Base-by-base conservation (phyloP, 208 protist species). In the Herpetomonas tarakana region DNA sequence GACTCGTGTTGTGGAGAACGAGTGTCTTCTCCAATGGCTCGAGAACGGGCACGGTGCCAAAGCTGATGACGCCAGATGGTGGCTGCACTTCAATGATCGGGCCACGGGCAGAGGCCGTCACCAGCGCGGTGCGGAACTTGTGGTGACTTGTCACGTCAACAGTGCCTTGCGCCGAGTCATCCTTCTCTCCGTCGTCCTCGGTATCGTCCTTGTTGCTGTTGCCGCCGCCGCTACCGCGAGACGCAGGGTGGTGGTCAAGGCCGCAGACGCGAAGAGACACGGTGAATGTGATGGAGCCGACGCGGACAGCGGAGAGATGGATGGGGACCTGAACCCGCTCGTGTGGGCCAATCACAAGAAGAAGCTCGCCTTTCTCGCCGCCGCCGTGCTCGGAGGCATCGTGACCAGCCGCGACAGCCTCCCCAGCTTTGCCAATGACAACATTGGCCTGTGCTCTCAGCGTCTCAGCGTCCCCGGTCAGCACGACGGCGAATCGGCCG, bases 401-500 rank as follows among this genome's bases (percentile, higher is more conserved):
- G 16, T 24, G 11, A 49, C 16, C 16, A 12, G 16, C 19, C 19
- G 6, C 44, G 44, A 4, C 19, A 4, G 6, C 19, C 11, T 49
- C 19, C 44, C 19, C 16, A 4, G 6, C 44, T 4, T 22, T 22
- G 44, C 74, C 69, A 62, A 81, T 74, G 22, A 61, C 68, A 25
- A 90, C 58, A 24, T 66, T 41, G 1, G 62, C 75, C 38, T 62
- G 72, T 16, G 62, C 62, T 2, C 50, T 51, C 27, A 64, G 25
- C 16, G 74, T 62, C 3, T 57, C 74, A n/a, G 74, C 66, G 22
- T 82, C 69, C 29, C 77, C 75, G 22, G 94, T 73, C 28, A 94
- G 52, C 24, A 80, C 62, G 7, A 98, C 47, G 53, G 97, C 82
- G 71, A 97, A 98, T 68, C 96, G 96, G 18, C 92, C 92, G 11